Evolutionary conservation across 805 yeast genomes (phyloP), one percentile per base, ranked within the genome.

Genomic region (Saccharomycopsis amapae): DNA sequence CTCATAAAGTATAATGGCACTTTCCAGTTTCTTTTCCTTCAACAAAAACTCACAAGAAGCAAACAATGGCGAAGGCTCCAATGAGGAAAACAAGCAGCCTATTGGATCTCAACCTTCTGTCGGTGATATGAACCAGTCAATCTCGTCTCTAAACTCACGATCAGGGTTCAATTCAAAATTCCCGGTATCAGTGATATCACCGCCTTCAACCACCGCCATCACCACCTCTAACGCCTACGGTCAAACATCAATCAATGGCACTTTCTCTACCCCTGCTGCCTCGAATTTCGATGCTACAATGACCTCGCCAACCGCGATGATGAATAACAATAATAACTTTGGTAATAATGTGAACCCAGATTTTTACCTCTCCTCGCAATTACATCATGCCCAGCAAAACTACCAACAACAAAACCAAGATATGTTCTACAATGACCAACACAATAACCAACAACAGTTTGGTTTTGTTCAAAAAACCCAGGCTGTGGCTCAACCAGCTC

Each of bases 91-190:
- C n/a, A 45, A 18, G 38, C 25, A 38, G 9, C 37, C 10, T 10
- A 6, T 6, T 6, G 4, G 36, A 13, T 7, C 6, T 37, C 23
- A 15, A 22, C 13, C n/a, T 37, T 28, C 52, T 37, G 35, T 51
- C 48, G 36, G 53, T 53, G 30, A 55, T 51, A 40, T 45, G 52
- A 33, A 54, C 56, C 19, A 56, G 54, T 9, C 58, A 49, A 32
- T 44, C 4, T 41, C 45, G 9, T 35, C 45, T 4, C 13, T 42
- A 9, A 19, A 20, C 40, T 36, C 38, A 24, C 42, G 20, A 22
- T n/a, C 13, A 23, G 30, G 22, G 30, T 22, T 45, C 7, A 24
- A 36, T 6, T 44, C 51, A 5, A 48, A 48, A 30, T 48, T 48
- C 26, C n/a, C n/a, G n/a, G n/a, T n/a, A n/a, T n/a, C n/a, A n/a